A percentile compares a stretch with the other conserved stretches of the same genome.
Conservation (phyloP, 306 rosid genomes). For the Trichosanthes truncata region DNA sequence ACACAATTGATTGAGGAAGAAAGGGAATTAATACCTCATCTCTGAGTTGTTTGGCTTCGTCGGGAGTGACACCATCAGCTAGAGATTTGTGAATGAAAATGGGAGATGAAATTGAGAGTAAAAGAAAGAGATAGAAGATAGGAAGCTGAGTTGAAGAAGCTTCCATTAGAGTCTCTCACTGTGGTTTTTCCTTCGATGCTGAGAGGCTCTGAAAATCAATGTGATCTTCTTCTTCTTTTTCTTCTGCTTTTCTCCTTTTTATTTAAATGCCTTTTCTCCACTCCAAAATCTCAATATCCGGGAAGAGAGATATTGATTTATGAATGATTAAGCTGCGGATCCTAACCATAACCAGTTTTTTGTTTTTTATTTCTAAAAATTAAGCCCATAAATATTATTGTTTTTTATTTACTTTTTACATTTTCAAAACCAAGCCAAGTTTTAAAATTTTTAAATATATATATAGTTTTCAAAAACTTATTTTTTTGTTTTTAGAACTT, state of each 20-base stretch:
- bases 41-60: constrained; percentile 62
- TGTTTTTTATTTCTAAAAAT: too few relatives aligned
- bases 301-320: neutral
- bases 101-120: constrained; percentile 17
- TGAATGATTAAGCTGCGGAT: too few relatives aligned
- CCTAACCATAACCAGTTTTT: too few relatives aligned
- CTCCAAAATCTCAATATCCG: neutral
- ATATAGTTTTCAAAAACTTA: too few relatives aligned
- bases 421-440: too few relatives aligned
- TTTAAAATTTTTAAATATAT: too few relatives aligned
- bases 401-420: too few relatives aligned
- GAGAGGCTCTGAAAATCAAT: neutral
- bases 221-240: neutral
- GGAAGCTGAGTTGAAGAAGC: constrained; percentile 21
- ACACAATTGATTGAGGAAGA: neutral
- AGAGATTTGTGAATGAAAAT: constrained; percentile 10
- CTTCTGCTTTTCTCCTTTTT: neutral
- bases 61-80: constrained; percentile 55
- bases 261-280: neutral
- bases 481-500: too few relatives aligned
- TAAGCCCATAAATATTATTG: too few relatives aligned
- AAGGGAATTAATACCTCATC: constrained; percentile 43
- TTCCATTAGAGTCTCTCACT: constrained; percentile 27
- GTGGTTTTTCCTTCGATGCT: neutral
- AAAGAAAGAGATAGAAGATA: constrained; percentile 21